Base-by-base conservation (phyloP, 257 asterid genomes). In the Marsdenia floribunda region DNA sequence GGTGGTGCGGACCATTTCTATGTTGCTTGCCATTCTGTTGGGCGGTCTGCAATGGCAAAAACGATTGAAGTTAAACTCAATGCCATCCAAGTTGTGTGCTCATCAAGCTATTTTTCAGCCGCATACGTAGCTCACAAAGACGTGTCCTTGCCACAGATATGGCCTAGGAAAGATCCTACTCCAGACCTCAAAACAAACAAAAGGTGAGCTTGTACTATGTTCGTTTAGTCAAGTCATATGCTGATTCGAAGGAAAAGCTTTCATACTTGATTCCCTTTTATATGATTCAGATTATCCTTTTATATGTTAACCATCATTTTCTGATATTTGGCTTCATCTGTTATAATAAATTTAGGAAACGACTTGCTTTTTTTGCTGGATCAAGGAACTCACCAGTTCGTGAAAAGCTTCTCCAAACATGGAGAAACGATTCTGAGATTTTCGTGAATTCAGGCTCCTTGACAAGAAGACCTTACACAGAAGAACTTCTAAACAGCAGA, bases 1-100 rank as follows among this genome's bases (percentile, higher is more conserved):
- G 93, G 96, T 60, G 98, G 98, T 11, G 90, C 97, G 12, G 97
- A 93, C 83, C 97, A 91, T 78, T 91, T 93, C 76, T 93, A 93
- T n/a, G 92, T 86, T 52, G 94, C 98, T 49, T 93, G 98, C 83
- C 97, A 93, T 79, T 93, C 97, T 10, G 80, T 90, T 72, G 96
- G 97, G 40, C 89, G 93, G 63, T 77, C 85, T 58, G 95, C 98
- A 8, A 83, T 91, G 91, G 88, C 86, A 73, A 90, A 90, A 87
- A 87, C 87, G 66, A 76, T 80, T 71, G 86, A 73, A 75, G 88
- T 93, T 73, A 89, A 85, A 64, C 80, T 88, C 75, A 93, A 90
- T 19, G 93, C 91, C 14, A 90, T 93, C 63, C 98, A 93, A 77
- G 81, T 93, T 60, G 98, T 93, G 11, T 93, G 98, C 82, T 87